phyloP scores from a whole-genome alignment of 352 stramenopile species.

The Globisporangium cederbergense region DNA sequence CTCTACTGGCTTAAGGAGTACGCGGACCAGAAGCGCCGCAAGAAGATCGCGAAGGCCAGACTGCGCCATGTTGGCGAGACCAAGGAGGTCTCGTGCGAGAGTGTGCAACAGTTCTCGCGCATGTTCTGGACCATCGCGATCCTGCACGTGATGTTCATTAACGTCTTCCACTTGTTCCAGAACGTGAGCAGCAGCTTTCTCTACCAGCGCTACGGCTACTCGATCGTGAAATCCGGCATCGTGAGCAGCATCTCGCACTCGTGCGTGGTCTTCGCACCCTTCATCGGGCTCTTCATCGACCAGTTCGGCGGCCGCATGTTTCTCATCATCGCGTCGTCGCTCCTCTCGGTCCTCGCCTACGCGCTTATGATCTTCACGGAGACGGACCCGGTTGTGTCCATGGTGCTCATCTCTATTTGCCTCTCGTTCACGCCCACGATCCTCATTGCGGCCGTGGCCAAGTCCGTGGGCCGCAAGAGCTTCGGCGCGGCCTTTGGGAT shows the following conservation, averaged over 20 bases:
- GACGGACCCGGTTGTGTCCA: constrained; percentile 71
- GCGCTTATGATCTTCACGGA: constrained; percentile 83
- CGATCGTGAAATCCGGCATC: constrained; percentile 80
- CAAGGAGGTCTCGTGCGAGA: constrained; percentile 52
- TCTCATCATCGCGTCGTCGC: constrained; percentile 64
- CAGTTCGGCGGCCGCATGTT: constrained; percentile 85
- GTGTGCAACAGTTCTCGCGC: constrained; percentile 65
- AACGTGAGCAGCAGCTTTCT: constrained; percentile 88
- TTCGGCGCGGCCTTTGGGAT: constrained; percentile 87
- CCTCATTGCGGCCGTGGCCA: constrained; percentile 83
- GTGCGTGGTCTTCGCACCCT: constrained; percentile 84
- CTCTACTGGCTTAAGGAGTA: constrained; percentile 77
- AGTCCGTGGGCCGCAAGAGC: constrained; percentile 63
- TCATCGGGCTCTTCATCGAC: constrained; percentile 88
- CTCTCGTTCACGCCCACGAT: constrained; percentile 87
- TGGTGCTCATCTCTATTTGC: constrained; percentile 86
- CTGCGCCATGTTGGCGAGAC: background rate
- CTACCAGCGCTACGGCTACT: constrained; percentile 82
- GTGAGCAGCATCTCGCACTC: constrained; percentile 77
- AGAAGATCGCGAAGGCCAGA: constrained; percentile 30
- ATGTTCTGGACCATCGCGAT: constrained; percentile 87
- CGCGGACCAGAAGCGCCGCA: constrained; percentile 59
- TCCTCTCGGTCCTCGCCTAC: constrained; percentile 79
- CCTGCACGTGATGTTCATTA: constrained; percentile 88
- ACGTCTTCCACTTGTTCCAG: constrained; percentile 91